These are phyloP conservation scores for Pharnaceum exiguum DNA, from an alignment of 148 eudicot species.

Conservation along the genomic window DNA sequence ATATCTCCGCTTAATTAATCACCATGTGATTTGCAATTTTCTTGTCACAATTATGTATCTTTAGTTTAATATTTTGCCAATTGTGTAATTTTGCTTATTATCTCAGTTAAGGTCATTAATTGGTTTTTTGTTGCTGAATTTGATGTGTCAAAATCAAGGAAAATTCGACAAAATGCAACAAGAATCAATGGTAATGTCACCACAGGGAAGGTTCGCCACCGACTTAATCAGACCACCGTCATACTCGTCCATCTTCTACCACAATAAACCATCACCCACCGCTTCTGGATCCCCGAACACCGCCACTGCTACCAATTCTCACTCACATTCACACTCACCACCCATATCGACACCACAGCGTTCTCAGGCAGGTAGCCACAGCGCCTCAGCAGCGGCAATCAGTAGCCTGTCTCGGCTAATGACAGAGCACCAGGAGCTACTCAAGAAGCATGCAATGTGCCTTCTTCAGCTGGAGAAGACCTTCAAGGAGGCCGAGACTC, in stretches of 20 bases:
- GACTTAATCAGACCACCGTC: slow-evolving; percentile 12
- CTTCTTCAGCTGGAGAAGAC: slow-evolving; percentile 33
- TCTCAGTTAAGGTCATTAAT: no score
- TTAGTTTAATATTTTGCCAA: no score
- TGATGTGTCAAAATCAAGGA: no score
- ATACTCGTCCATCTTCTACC: slow-evolving; percentile 23
- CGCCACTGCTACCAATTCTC: no score
- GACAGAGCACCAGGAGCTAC: slow-evolving; percentile 36
- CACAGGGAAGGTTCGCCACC: not conserved
- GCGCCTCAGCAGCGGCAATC: slow-evolving; percentile 3
- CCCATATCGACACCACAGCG: no score
- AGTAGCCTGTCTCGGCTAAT: slow-evolving; percentile 20
- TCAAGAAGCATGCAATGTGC: slow-evolving; percentile 28
- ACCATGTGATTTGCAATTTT: no score
- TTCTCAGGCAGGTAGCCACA: not conserved
- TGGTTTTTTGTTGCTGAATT: no score
- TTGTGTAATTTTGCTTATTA: no score
- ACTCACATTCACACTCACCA: not conserved
- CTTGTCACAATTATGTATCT: no score
- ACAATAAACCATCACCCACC: no score
- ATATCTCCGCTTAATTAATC: no score
- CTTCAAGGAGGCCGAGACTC: slow-evolving; percentile 43
- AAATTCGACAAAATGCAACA: no score
- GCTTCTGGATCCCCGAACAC: slow-evolving; percentile 1
- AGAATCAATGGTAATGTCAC: not conserved